Percentiles rank a stretch among this genome's conserved stretches.
phyloP scores from a whole-genome alignment of 2,329 filamentous ascomycete species.

The Neocucurbitaria cava region DNA sequence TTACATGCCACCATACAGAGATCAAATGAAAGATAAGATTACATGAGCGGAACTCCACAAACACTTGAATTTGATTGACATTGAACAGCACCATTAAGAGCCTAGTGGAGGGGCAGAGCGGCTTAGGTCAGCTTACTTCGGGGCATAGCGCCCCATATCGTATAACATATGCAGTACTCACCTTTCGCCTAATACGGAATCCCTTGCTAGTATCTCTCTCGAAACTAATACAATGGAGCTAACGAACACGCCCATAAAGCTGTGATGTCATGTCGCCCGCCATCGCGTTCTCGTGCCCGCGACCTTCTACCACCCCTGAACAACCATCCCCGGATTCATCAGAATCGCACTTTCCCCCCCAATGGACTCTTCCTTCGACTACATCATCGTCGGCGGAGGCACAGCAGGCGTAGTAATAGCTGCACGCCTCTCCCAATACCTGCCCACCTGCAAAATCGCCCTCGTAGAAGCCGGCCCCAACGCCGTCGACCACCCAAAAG shows the following conservation, averaged over 20 bases:
- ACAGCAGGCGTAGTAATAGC: slow-evolving; percentile 32
- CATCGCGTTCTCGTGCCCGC: background rate
- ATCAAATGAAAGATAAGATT: background rate
- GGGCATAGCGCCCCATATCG: background rate
- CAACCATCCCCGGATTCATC: background rate
- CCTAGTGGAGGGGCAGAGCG: background rate
- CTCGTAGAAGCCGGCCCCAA: slow-evolving; percentile 26
- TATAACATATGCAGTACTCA: background rate
- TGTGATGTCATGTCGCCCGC: background rate
- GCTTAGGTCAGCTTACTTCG: background rate
- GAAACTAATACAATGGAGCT: background rate
- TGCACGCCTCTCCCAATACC: slow-evolving; percentile 21
- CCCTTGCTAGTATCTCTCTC: background rate
- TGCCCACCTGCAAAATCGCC: slow-evolving; percentile 7
- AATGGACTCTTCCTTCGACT: slow-evolving; percentile 15
- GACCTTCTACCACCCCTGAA: background rate
- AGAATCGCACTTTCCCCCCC: background rate
- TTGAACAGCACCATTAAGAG: background rate
- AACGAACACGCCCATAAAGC: background rate
- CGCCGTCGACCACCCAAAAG: slow-evolving; percentile 13
- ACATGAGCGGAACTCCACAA: no score
- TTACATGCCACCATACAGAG: background rate
- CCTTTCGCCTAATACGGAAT: background rate
- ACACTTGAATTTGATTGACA: background rate
- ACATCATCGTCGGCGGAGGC: slow-evolving; percentile 36